Evolutionary conservation across 140 eudicot genomes (phyloP).

Genomic region (Flaveria floridana): DNA sequence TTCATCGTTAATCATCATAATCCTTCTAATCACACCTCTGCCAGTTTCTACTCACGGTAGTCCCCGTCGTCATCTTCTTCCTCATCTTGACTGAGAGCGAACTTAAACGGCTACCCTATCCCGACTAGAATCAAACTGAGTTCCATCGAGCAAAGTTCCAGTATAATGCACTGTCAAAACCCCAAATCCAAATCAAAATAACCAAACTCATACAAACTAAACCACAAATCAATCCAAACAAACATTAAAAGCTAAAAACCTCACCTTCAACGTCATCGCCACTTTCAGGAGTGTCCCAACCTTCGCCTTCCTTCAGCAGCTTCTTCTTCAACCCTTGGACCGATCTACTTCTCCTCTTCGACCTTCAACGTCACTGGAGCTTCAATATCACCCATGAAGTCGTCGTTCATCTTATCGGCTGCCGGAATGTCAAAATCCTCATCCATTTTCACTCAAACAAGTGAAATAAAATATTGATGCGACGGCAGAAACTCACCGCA

Average conservation of each 20-base stretch:
- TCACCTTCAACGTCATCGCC: conserved; percentile 96
- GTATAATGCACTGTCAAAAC: conserved; percentile 68
- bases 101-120: conserved; percentile 76
- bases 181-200: neutral
- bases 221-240: no score
- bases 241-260: neutral
- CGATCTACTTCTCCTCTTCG: conserved; percentile 90
- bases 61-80: no score
- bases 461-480: neutral
- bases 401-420: neutral
- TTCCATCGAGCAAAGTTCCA: conserved; percentile 85
- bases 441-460: neutral
- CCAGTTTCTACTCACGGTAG: no score
- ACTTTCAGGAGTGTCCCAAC: conserved; percentile 75
- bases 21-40: no score
- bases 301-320: conserved; percentile 78
- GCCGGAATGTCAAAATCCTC: neutral
- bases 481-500: no score
- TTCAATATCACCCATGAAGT: neutral
- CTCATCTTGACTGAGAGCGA: conserved; percentile 88
- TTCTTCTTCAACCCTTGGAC: conserved; percentile 79
- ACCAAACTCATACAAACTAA: no score
- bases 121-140: conserved; percentile 81
- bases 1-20: no score
- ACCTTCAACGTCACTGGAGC: conserved; percentile 42